Evolutionary conservation across 2,329 filamentous ascomycete species (phyloP).

Genomic region (Sarocladium kiliense): DNA sequence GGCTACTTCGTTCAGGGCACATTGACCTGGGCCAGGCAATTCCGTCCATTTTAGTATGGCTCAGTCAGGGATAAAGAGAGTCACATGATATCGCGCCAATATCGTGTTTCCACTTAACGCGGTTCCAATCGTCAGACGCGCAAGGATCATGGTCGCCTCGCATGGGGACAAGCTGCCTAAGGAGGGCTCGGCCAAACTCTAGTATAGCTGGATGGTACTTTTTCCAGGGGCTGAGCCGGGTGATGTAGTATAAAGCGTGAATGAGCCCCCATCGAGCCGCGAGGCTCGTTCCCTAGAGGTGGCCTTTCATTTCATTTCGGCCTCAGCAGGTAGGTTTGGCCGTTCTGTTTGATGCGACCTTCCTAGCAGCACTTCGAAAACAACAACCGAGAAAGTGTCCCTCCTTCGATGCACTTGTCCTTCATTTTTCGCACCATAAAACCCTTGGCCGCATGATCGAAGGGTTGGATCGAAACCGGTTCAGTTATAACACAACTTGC

Average conservation of each 20-base stretch:
- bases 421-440: no score
- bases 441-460: no score
- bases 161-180: not conserved
- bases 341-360: not conserved
- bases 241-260: not conserved
- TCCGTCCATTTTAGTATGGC: no score
- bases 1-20: not conserved
- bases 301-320: not conserved
- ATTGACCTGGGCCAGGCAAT: no score
- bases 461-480: not conserved
- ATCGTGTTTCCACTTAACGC: constrained; percentile 12
- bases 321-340: not conserved
- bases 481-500: not conserved
- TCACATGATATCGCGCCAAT: constrained; percentile 12
- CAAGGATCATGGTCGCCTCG: no score
- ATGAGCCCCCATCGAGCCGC: not conserved
- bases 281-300: not conserved
- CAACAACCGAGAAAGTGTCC: no score
- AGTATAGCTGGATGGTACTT: not conserved
- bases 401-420: no score
- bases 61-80: not conserved
- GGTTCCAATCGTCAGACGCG: not conserved
- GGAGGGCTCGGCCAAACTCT: not conserved
- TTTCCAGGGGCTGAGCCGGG: not conserved
- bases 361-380: not conserved